Evolutionary conservation across 306 rosid genomes (phyloP).

Genomic region (Rosa persica): DNA sequence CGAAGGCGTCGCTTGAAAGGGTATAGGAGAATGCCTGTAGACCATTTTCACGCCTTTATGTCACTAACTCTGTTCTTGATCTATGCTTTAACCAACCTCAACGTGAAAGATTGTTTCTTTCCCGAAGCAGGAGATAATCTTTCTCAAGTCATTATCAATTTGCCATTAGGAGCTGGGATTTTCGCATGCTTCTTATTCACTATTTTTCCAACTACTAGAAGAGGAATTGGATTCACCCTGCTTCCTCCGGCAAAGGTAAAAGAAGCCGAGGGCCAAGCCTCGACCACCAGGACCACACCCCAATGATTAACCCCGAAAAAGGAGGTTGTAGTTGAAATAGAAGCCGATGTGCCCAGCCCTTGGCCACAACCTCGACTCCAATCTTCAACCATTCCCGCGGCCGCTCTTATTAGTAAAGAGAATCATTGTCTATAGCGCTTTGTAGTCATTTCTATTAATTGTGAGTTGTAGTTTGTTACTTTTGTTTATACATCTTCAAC

Average conservation of each 20-base stretch:
- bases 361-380: no score
- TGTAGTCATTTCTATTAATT: no score
- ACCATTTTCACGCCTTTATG: constrained; percentile 35
- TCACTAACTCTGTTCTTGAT: constrained; percentile 46
- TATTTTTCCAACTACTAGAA: constrained; percentile 42
- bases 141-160: constrained; percentile 24
- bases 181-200: constrained; percentile 45
- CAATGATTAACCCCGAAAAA: no score
- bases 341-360: neutral
- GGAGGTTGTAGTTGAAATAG: no score
- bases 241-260: no score
- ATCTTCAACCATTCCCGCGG: no score
- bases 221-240: constrained; percentile 38
- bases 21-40: constrained; percentile 16
- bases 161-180: constrained; percentile 40
- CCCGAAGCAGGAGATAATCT: constrained; percentile 4
- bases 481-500: no score
- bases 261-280: neutral
- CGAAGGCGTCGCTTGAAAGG: neutral
- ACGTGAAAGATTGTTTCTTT: constrained; percentile 43
- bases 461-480: no score
- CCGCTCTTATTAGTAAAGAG: no score
- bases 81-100: constrained; percentile 36
- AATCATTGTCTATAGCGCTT: no score
- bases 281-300: neutral